Base-by-base conservation (phyloP, 345 rosid species). In the Sisymbrium altissimum region DNA sequence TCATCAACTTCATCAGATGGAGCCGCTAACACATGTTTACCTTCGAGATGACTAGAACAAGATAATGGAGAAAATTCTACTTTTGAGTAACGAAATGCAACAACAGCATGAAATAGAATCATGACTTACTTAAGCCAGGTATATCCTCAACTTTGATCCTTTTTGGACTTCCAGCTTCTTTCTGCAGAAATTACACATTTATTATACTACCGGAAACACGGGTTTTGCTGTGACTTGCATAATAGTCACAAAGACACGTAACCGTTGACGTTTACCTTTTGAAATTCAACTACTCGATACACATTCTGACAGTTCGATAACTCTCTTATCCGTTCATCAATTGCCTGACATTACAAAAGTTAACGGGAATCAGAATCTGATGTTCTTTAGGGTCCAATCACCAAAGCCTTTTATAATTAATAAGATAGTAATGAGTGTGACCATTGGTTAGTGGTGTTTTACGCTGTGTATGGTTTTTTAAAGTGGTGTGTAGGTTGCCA, bases 271-370 rank as follows among this genome's bases (percentile, higher is more conserved):
- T 14, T 50, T 88, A 96, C 98, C 99, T 88, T 90, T 82, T 78
- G 93, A 75, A 90, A 92, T 64, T 90, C 91, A 69, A 87, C 72
- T 56, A 87, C 97, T 23, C 77, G 68, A 61, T 96, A 86, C 70
- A 96, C 87, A 70, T 79, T 82, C 74, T 96, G 99, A 78, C 98
- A 90, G 75, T 88, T 87, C 15, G 98, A 92, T 66, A 96, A 89
- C 81, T 92, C 96, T 83, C 89, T 84, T 76, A 96, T 96, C 87
- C 89, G 90, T 81, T 92, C 97, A 84, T 89, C 95, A 68, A 96
- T 90, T 62, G 96, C 99, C 99, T 96, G 83, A 18, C 60, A 78
- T 49, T 50, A 59, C 25, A 57, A 50, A 65, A 57, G 41, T 4
- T 3, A 49, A 65, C 15, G 3, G 14, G 39, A 29, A 71, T 77